A percentile compares a stretch with the other conserved stretches of the same genome.
These are phyloP conservation scores for Plasmodium reichenowi DNA, from an alignment of 169 alveolate genomes.

Conservation along the genomic window DNA sequence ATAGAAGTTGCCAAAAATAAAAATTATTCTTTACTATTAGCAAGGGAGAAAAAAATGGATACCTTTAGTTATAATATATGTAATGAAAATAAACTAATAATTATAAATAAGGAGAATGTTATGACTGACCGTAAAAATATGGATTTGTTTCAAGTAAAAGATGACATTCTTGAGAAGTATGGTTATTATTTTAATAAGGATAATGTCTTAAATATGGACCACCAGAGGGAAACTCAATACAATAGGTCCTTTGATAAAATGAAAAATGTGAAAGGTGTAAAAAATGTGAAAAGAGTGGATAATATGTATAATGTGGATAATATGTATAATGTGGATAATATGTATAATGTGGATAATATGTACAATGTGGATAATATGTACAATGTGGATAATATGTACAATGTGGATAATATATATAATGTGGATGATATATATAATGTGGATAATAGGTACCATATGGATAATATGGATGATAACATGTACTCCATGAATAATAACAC, in stretches of 20 bases:
- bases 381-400: no score
- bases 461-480: no score
- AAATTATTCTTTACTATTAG: slow-evolving; percentile 6
- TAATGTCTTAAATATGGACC: neutral
- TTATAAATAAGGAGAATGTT: slow-evolving; percentile 7
- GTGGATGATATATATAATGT: no score
- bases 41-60: slow-evolving; percentile 3
- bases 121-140: neutral
- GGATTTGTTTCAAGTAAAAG: slow-evolving; percentile 8
- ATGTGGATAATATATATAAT: no score
- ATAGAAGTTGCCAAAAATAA: slow-evolving; percentile 16
- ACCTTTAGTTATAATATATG: slow-evolving; percentile 5
- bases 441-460: no score
- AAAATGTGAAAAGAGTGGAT: no score
- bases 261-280: neutral
- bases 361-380: no score
- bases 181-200: neutral
- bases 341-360: no score
- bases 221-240: neutral
- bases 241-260: neutral
- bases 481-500: no score
- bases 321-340: no score
- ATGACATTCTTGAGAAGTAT: neutral
- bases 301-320: no score
- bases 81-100: slow-evolving; percentile 3